phyloP scores from a whole-genome alignment of 2,329 filamentous ascomycete genomes.

The Apiospora sp. region DNA sequence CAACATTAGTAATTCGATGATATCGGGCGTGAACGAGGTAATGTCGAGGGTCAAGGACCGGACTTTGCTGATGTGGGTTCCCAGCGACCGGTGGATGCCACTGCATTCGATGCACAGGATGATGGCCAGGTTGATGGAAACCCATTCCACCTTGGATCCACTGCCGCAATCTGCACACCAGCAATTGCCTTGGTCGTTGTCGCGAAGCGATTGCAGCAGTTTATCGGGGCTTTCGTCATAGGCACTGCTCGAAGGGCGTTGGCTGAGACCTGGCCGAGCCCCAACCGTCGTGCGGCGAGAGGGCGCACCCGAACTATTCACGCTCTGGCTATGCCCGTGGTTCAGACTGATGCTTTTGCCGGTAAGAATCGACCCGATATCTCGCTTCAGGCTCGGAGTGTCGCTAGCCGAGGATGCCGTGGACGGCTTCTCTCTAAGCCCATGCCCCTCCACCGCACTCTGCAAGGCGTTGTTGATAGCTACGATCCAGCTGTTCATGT shows the following conservation, averaged over 20 bases:
- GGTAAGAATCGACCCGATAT: constrained; percentile 91
- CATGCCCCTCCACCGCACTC: constrained; percentile 88
- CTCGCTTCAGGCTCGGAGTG: constrained; percentile 71
- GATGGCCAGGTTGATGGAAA: constrained; percentile 96
- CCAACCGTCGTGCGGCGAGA: constrained; percentile 90
- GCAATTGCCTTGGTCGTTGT: constrained; percentile 90
- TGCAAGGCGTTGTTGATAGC: constrained; percentile 98
- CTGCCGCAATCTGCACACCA: constrained; percentile 96
- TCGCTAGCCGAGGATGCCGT: constrained; percentile 51
- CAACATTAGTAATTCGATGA: constrained; percentile 89
- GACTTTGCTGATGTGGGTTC: constrained; percentile 97
- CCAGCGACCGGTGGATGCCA: constrained; percentile 93
- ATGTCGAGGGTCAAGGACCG: constrained; percentile 95
- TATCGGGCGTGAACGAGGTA: constrained; percentile 94
- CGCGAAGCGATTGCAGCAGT: constrained; percentile 84
- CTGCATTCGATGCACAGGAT: constrained; percentile 98
- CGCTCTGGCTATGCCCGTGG: constrained; percentile 58
- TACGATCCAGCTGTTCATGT: constrained; percentile 96
- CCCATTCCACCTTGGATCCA: constrained; percentile 94
- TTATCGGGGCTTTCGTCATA: constrained; percentile 86
- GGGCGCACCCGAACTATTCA: constrained; percentile 63
- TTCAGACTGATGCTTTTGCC: constrained; percentile 83
- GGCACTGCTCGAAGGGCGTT: constrained; percentile 70
- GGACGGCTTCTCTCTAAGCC: constrained; percentile 62
- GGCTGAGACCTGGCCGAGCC: constrained; percentile 76